These are phyloP conservation scores for Hymenoscyphus scutula DNA, from an alignment of 2,329 filamentous ascomycete species.

Conservation along the genomic window DNA sequence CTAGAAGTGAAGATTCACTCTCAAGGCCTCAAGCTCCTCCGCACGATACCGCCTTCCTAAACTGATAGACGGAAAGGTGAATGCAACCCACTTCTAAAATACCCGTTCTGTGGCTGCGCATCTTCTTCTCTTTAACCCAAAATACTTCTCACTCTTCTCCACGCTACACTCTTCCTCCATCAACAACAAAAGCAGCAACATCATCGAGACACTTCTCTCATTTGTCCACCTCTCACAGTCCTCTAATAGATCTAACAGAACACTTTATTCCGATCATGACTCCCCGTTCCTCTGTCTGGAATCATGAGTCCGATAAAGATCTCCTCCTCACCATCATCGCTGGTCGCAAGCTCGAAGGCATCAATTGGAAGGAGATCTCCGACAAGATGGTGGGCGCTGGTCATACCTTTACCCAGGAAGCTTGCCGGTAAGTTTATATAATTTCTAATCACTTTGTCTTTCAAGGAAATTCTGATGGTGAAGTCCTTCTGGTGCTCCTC, in stretches of 20 bases:
- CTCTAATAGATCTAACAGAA: background rate
- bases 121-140: background rate
- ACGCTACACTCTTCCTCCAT: background rate
- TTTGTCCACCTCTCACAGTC: slow-evolving; percentile 2
- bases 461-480: slow-evolving; percentile 1
- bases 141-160: background rate
- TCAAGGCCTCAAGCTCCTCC: background rate
- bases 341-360: slow-evolving; percentile 24
- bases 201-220: background rate
- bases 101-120: background rate
- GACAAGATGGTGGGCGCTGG: slow-evolving; percentile 24
- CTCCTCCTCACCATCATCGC: slow-evolving; percentile 35
- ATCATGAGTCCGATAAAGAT: slow-evolving; percentile 30
- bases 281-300: slow-evolving; percentile 23
- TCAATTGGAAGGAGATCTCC: slow-evolving; percentile 29
- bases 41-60: background rate
- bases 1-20: background rate
- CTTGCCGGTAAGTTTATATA: slow-evolving; percentile 31
- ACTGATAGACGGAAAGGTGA: background rate
- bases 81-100: background rate
- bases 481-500: background rate
- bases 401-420: slow-evolving; percentile 32
- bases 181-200: no score
- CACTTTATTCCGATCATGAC: slow-evolving; percentile 17
- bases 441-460: background rate